Conservation (phyloP, 257 asterid genomes). For the Hygrophila difformis region DNA sequence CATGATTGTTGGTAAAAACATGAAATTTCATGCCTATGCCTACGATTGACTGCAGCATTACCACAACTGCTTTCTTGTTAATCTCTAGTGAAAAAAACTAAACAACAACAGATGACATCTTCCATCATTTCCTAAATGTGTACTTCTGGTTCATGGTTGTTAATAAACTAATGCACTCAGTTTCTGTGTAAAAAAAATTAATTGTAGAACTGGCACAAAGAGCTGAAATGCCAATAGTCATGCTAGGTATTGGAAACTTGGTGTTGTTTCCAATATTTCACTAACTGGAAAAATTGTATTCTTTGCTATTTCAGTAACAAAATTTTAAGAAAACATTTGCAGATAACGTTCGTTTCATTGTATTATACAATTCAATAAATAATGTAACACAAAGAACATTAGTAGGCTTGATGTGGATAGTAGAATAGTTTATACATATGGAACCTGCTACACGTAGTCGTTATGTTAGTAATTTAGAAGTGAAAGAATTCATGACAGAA, state of each 20-base stretch:
- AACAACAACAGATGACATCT: background rate
- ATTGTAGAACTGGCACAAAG: no score
- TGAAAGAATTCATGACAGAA: background rate
- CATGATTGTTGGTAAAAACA: slow-evolving; percentile 41
- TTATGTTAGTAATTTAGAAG: slow-evolving; percentile 8
- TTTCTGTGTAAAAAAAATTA: no score
- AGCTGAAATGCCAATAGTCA: background rate
- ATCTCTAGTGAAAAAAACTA: background rate
- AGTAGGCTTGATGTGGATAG: no score
- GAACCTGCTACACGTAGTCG: slow-evolving; percentile 1
- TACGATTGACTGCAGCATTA: background rate
- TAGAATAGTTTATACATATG: background rate
- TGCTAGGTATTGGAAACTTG: background rate
- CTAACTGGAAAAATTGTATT: background rate
- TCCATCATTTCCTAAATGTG: background rate
- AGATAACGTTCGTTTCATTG: background rate
- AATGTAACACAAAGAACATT: no score
- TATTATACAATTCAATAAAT: background rate
- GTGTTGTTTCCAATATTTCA: background rate
- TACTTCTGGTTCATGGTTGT: no score
- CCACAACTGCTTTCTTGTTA: slow-evolving; percentile 5
- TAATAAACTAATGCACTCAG: no score
- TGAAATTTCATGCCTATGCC: slow-evolving; percentile 10
- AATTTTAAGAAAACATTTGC: background rate
- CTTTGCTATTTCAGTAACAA: slow-evolving; percentile 5